These are phyloP conservation scores for Chaetomidium leptoderma DNA, from an alignment of 495 filamentous ascomycete species.

Conservation along the genomic window DNA sequence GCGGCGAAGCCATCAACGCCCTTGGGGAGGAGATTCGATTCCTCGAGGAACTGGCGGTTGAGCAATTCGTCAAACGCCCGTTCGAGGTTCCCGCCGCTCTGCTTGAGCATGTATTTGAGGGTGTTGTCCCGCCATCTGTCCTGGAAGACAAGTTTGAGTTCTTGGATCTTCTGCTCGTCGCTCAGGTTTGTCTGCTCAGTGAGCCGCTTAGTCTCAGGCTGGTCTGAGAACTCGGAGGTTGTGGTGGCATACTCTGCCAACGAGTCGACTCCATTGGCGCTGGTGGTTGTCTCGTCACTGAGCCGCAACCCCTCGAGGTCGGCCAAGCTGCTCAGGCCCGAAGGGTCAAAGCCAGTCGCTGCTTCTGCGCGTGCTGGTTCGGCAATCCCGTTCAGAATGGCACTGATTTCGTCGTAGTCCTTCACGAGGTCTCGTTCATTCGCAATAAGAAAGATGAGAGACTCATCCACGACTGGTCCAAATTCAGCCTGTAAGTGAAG, in stretches of 20 bases:
- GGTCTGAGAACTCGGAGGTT: slow-evolving; percentile 31
- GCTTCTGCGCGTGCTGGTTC: slow-evolving; percentile 60
- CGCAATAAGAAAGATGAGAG: slow-evolving; percentile 32
- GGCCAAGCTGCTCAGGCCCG: slow-evolving; percentile 51
- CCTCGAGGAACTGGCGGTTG: slow-evolving; percentile 66
- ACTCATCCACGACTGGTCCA: slow-evolving; percentile 27
- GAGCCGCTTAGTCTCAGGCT: slow-evolving; percentile 19
- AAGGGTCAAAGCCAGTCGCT: slow-evolving; percentile 70
- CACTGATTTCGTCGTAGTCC: slow-evolving; percentile 62
- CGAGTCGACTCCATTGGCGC: slow-evolving; percentile 12
- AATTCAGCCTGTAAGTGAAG: slow-evolving; percentile 28
- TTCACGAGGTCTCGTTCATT: slow-evolving; percentile 53
- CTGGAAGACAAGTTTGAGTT: slow-evolving; percentile 67
- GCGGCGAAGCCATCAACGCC: slow-evolving; percentile 76
- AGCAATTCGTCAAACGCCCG: slow-evolving; percentile 77
- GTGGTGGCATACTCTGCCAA: slow-evolving; percentile 25
- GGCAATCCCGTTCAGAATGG: slow-evolving; percentile 56
- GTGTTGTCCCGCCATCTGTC: slow-evolving; percentile 54
- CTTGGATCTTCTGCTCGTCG: slow-evolving; percentile 52
- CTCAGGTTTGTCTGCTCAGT: slow-evolving; percentile 45
- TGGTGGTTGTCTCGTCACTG: slow-evolving; percentile 21
- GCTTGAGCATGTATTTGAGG: slow-evolving; percentile 60
- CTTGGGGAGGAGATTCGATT: slow-evolving; percentile 55
- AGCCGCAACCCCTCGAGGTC: slow-evolving; percentile 15
- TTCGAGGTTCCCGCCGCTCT: slow-evolving; percentile 57